A percentile compares a stretch with the other conserved stretches of the same genome.
phyloP scores from a whole-genome alignment of 108 stramenopile species.

The Skeletonema tropicum region DNA sequence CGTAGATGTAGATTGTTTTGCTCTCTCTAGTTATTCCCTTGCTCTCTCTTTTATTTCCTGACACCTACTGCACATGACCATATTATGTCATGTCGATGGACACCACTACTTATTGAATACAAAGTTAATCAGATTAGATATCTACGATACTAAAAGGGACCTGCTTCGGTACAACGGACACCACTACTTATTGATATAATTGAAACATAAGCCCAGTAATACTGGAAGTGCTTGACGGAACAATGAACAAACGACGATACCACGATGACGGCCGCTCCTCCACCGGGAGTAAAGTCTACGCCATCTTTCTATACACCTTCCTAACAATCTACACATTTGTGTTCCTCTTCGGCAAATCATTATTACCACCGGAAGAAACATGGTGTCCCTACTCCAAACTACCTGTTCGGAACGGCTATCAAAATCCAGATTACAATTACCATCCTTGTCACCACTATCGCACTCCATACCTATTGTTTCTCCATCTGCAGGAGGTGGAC shows the following conservation, averaged over 20 bases:
- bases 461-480: constrained; percentile 22
- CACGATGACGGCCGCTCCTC: neutral
- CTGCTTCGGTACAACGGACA: too few relatives aligned
- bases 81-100: too few relatives aligned
- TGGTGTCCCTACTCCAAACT: constrained; percentile 27
- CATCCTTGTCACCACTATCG: constrained; percentile 37
- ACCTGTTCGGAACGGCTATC: neutral
- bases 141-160: too few relatives aligned
- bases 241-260: constrained; percentile 1
- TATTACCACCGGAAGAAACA: constrained; percentile 19
- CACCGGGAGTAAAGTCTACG: constrained; percentile 1
- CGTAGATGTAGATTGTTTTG: too few relatives aligned
- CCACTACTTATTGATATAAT: too few relatives aligned
- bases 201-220: too few relatives aligned
- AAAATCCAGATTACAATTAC: constrained; percentile 51
- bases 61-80: too few relatives aligned
- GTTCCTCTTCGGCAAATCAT: constrained; percentile 2
- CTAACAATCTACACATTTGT: neutral
- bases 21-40: too few relatives aligned
- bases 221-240: too few relatives aligned
- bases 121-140: too few relatives aligned
- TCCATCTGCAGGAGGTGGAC: constrained; percentile 45
- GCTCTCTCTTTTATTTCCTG: too few relatives aligned
- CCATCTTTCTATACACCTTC: neutral
- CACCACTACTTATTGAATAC: too few relatives aligned